A percentile compares a stretch with the other conserved stretches of the same genome.
Evolutionary conservation across 73 alveolate genomes (phyloP).

Genomic region (Blepharisma japonicum): DNA sequence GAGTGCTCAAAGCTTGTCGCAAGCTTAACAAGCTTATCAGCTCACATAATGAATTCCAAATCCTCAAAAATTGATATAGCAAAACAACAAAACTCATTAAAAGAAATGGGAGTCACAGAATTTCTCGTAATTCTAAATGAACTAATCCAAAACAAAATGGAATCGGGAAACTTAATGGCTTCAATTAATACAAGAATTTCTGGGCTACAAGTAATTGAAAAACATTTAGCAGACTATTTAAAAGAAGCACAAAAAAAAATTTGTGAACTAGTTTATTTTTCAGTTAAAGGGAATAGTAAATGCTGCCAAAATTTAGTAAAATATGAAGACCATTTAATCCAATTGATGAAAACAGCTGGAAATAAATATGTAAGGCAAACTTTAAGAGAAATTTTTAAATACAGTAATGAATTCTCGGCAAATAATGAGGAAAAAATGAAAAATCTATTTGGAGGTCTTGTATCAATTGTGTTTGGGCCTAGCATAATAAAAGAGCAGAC

Average conservation of each 20-base stretch:
- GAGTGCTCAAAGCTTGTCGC: neutral
- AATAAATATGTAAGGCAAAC: neutral
- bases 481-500: constrained; percentile 1
- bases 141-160: neutral
- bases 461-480: neutral
- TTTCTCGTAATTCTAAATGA: neutral
- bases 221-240: neutral
- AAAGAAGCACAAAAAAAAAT: neutral
- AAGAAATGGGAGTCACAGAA: neutral
- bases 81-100: neutral
- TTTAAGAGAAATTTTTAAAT: constrained; percentile 5
- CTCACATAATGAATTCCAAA: neutral
- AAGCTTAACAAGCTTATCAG: neutral
- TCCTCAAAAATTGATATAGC: neutral
- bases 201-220: too few species aligned
- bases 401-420: neutral
- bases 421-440: neutral
- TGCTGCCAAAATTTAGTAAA: neutral
- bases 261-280: neutral
- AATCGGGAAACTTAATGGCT: neutral
- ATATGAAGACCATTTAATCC: neutral
- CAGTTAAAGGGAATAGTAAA: neutral
- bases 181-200: too few species aligned
- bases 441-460: neutral
- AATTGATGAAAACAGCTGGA: neutral